phyloP scores from a whole-genome alignment of 73 alveolate genomes.

The Blepharisma japonicum region DNA sequence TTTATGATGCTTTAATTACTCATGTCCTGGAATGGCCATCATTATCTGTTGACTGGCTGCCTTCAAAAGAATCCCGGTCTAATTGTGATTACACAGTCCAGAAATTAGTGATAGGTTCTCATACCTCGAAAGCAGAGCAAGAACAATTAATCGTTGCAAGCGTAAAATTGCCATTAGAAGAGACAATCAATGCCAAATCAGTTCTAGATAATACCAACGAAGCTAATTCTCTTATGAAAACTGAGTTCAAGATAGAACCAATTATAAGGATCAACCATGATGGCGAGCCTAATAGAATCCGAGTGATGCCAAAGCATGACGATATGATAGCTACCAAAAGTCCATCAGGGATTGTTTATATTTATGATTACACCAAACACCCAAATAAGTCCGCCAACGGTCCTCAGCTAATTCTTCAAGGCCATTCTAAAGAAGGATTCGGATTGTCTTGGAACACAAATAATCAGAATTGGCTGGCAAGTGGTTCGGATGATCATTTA shows the following conservation, averaged over 20 bases:
- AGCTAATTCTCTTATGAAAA: slow-evolving; percentile 60
- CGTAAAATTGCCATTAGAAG: slow-evolving; percentile 84
- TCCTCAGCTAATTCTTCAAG: slow-evolving; percentile 55
- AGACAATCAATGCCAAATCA: slow-evolving; percentile 65
- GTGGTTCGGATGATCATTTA: slow-evolving; percentile 92
- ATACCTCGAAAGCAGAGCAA: slow-evolving; percentile 83
- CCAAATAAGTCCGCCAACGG: slow-evolving; percentile 72
- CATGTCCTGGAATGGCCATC: slow-evolving; percentile 98
- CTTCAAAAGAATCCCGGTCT: slow-evolving; percentile 35
- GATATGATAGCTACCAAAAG: slow-evolving; percentile 94
- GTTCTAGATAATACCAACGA: slow-evolving; percentile 58
- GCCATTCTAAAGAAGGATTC: slow-evolving; percentile 95
- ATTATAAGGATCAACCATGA: slow-evolving; percentile 83
- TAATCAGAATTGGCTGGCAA: slow-evolving; percentile 77
- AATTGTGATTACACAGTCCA: slow-evolving; percentile 51
- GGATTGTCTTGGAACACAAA: slow-evolving; percentile 88
- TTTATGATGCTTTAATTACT: slow-evolving; percentile 87
- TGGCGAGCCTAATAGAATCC: slow-evolving; percentile 95
- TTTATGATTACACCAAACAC: slow-evolving; percentile 78
- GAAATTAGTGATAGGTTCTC: slow-evolving; percentile 91
- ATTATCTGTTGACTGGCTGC: slow-evolving; percentile 92
- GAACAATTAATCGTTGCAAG: slow-evolving; percentile 82
- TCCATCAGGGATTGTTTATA: slow-evolving; percentile 87
- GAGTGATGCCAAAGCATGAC: slow-evolving; percentile 94
- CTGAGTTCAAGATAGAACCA: slow-evolving; percentile 73